These are phyloP conservation scores for Mrakia frigida DNA, from an alignment of 768 basidiomycete genomes.

Conservation along the genomic window DNA sequence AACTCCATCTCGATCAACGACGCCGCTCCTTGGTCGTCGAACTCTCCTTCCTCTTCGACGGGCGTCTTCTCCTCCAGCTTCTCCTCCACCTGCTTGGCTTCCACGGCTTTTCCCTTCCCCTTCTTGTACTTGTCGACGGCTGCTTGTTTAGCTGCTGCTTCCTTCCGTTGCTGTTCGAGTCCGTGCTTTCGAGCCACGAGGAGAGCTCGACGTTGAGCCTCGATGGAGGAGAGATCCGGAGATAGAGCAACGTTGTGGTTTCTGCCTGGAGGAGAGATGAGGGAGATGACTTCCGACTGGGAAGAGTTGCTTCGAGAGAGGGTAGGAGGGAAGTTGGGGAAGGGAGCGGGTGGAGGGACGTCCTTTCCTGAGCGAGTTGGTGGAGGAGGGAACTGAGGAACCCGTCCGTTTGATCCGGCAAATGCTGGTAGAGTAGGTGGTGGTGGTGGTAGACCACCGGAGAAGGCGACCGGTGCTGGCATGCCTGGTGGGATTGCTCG, in stretches of 20 bases:
- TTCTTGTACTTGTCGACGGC: neutral
- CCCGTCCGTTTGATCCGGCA: neutral
- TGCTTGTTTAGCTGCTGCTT: neutral
- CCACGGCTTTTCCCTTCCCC: neutral
- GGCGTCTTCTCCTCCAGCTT: neutral
- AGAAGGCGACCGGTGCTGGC: neutral
- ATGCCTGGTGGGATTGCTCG: neutral
- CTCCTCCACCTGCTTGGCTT: neutral
- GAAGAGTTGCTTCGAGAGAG: neutral
- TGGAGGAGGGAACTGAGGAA: neutral
- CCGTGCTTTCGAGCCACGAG: constrained; percentile 12
- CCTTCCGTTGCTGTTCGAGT: neutral
- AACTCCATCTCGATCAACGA: constrained; percentile 21
- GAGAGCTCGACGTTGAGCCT: constrained; percentile 13
- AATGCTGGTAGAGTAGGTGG: neutral
- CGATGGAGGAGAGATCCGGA: constrained; percentile 7
- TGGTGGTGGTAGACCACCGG: neutral
- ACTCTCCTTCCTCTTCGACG: neutral
- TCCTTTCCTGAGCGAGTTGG: neutral
- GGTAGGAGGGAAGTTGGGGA: neutral
- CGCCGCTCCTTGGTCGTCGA: constrained; percentile 4
- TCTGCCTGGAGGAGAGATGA: constrained; percentile 6
- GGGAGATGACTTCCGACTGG: neutral
- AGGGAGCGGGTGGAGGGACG: neutral
- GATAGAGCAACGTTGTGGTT: neutral